These are phyloP conservation scores for Lentinula novae-zelandiae DNA, from an alignment of 1,284 basidiomycete species.

Conservation along the genomic window DNA sequence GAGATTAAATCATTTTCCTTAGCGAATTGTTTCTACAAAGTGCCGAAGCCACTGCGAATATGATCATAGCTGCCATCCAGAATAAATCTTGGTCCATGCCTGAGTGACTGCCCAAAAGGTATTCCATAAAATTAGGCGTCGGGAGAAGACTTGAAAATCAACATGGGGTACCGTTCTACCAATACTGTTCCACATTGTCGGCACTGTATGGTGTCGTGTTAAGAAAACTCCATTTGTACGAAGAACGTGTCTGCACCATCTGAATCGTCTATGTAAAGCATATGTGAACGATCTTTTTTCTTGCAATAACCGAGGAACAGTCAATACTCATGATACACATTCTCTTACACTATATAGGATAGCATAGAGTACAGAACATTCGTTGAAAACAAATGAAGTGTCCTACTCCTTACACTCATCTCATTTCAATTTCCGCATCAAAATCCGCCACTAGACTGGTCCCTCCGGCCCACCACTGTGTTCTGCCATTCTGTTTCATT, in stretches of 20 bases:
- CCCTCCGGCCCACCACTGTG: background rate
- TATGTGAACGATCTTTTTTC: too few relatives aligned
- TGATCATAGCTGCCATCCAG: conserved; percentile 56
- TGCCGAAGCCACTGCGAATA: conserved; percentile 61
- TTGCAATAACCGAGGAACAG: too few relatives aligned
- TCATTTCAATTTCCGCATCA: background rate
- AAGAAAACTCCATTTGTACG: background rate
- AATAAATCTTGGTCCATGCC: conserved; percentile 48
- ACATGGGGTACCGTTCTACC: background rate
- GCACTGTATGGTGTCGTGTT: background rate
- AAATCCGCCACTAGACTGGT: background rate
- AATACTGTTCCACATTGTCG: background rate
- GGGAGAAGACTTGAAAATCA: conserved; percentile 9
- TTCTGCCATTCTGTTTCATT: background rate
- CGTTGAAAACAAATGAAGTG: background rate
- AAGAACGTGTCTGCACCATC: background rate
- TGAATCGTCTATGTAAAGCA: background rate
- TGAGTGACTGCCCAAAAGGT: conserved; percentile 62
- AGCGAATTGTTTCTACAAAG: conserved; percentile 29
- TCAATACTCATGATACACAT: too few relatives aligned
- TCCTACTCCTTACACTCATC: too few relatives aligned
- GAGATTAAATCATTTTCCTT: too few relatives aligned
- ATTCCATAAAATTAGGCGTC: conserved; percentile 37
- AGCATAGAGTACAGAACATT: background rate
- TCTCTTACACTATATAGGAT: background rate